A percentile compares a stretch with the other conserved stretches of the same genome.
Conservation (phyloP, 2,329 filamentous ascomycete genomes). For the Leptographium galeiforme region DNA sequence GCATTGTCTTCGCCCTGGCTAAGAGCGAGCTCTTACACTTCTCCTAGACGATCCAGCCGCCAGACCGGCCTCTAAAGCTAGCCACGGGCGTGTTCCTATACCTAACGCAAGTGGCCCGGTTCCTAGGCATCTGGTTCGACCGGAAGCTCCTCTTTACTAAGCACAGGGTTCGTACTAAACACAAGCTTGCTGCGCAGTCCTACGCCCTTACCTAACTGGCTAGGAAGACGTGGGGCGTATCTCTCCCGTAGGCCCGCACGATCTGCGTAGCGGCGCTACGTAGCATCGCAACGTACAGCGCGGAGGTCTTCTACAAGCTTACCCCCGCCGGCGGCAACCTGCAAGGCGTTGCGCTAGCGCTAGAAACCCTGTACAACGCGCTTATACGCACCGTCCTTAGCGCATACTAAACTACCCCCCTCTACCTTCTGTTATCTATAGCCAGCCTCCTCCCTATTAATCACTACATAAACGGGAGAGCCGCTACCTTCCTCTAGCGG, state of each 20-base stretch:
- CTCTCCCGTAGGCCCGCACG: not conserved
- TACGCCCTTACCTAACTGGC: not conserved
- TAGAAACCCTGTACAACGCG: not conserved
- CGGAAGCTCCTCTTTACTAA: not conserved
- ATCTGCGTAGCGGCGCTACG: not conserved
- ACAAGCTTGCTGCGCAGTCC: not conserved
- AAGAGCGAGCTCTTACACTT: no score
- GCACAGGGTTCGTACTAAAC: not conserved
- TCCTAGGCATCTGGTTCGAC: not conserved
- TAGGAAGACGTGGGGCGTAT: not conserved
- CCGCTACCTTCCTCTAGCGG: no score
- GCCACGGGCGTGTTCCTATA: not conserved
- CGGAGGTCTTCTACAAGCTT: not conserved
- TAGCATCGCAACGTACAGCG: not conserved
- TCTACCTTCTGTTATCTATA: no score
- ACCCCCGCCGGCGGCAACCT: no score
- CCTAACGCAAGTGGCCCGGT: no score
- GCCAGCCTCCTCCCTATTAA: no score
- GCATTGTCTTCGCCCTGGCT: no score
- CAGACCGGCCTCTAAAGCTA: no score
- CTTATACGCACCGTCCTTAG: no score
- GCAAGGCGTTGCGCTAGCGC: not conserved
- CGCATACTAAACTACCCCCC: not conserved
- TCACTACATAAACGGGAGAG: no score
- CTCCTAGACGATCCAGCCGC: no score